These are phyloP conservation scores for Fusarium sublunatum DNA, from an alignment of 2,329 filamentous ascomycete genomes.

Conservation along the genomic window DNA sequence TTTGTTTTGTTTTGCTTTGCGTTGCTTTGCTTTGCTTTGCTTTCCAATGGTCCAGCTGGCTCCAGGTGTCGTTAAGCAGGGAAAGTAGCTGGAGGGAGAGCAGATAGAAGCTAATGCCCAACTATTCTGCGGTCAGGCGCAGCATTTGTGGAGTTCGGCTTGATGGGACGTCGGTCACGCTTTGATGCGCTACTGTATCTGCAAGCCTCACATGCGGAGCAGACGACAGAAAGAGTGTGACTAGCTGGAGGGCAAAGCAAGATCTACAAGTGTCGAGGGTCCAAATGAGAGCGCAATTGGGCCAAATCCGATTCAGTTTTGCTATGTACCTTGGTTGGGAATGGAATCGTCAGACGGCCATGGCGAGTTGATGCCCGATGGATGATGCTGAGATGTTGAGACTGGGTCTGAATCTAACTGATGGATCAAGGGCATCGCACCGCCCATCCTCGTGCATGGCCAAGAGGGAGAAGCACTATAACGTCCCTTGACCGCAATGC, in stretches of 20 bases:
- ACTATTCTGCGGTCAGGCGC: slow-evolving; percentile 15
- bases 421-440: slow-evolving; percentile 6
- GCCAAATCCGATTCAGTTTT: slow-evolving; percentile 6
- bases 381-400: slow-evolving; percentile 13
- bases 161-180: slow-evolving; percentile 15
- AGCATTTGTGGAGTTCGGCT: slow-evolving; percentile 25
- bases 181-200: slow-evolving; percentile 14
- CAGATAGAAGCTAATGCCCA: slow-evolving; percentile 20
- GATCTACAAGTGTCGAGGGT: not conserved
- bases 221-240: slow-evolving; percentile 12
- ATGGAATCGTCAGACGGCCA: slow-evolving; percentile 14
- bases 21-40: slow-evolving; percentile 25
- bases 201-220: slow-evolving; percentile 9
- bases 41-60: slow-evolving; percentile 11
- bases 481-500: slow-evolving; percentile 1
- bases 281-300: slow-evolving; percentile 5
- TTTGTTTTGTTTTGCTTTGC: no score
- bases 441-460: slow-evolving; percentile 1
- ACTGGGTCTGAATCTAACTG: not conserved
- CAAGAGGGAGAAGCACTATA: not conserved
- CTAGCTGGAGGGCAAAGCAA: slow-evolving; percentile 6
- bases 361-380: slow-evolving; percentile 36
- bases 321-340: not conserved
- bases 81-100: slow-evolving; percentile 4
- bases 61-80: slow-evolving; percentile 10